Evolutionary conservation across 441 rosid genomes (phyloP).

Genomic region (Daphne laureola): DNA sequence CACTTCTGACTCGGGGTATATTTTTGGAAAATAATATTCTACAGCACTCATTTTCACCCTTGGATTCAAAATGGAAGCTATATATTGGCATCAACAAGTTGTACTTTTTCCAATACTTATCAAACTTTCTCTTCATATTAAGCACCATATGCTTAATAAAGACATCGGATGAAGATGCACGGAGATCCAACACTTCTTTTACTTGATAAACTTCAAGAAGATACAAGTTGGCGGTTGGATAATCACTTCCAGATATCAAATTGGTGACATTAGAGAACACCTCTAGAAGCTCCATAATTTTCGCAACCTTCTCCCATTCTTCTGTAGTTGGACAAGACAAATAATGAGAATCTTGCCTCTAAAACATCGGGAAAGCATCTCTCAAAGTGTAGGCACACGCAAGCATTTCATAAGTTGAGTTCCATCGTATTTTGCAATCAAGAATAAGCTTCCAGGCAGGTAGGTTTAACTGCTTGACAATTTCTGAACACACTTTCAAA

Average conservation of each 20-base stretch:
- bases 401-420: not conserved
- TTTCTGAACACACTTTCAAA: not conserved
- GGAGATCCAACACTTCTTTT: too few relatives aligned
- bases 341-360: not conserved
- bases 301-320: conserved; percentile 1
- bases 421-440: not conserved
- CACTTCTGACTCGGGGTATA: too few relatives aligned
- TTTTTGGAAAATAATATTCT: too few relatives aligned
- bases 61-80: too few relatives aligned
- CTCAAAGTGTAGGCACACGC: not conserved
- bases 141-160: too few relatives aligned
- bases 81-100: too few relatives aligned
- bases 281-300: not conserved
- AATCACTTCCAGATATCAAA: not conserved
- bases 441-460: not conserved
- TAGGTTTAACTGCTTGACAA: not conserved
- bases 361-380: not conserved
- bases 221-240: not conserved
- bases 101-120: too few relatives aligned
- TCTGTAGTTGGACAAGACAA: not conserved
- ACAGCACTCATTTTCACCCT: too few relatives aligned
- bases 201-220: not conserved
- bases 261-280: not conserved
- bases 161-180: too few relatives aligned
- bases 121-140: too few relatives aligned